phyloP scores from a whole-genome alignment of 768 basidiomycete genomes.

The Amanita rubescens region DNA sequence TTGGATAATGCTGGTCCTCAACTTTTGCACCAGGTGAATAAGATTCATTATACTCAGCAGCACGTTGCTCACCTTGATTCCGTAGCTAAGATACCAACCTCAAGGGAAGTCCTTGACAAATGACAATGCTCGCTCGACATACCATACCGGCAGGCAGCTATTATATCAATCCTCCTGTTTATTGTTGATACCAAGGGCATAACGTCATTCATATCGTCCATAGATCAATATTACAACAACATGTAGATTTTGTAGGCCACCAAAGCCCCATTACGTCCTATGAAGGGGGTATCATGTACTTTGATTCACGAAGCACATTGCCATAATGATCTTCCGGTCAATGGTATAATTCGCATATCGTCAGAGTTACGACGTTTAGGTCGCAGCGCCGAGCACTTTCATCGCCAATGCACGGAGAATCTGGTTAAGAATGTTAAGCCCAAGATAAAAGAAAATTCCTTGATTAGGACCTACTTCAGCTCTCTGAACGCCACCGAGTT shows the following conservation, averaged over 20 bases:
- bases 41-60: background rate
- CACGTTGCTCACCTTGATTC: background rate
- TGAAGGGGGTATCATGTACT: background rate
- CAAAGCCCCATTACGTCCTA: background rate
- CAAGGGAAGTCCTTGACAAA: background rate
- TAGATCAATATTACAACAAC: background rate
- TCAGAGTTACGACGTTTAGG: constrained; percentile 15
- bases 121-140: background rate
- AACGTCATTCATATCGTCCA: background rate
- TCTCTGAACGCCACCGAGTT: constrained; percentile 71
- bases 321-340: background rate
- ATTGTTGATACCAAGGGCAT: background rate
- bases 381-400: constrained; percentile 72
- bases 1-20: background rate
- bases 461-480: constrained; percentile 57
- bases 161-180: background rate
- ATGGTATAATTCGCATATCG: background rate
- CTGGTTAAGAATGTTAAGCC: constrained; percentile 27
- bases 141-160: background rate
- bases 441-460: background rate
- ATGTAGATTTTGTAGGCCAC: background rate
- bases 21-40: background rate
- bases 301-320: too few relatives aligned
- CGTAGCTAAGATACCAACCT: background rate
- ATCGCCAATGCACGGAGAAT: constrained; percentile 74